phyloP scores from a whole-genome alignment of 441 rosid species.

The Biscutella laevigata region DNA sequence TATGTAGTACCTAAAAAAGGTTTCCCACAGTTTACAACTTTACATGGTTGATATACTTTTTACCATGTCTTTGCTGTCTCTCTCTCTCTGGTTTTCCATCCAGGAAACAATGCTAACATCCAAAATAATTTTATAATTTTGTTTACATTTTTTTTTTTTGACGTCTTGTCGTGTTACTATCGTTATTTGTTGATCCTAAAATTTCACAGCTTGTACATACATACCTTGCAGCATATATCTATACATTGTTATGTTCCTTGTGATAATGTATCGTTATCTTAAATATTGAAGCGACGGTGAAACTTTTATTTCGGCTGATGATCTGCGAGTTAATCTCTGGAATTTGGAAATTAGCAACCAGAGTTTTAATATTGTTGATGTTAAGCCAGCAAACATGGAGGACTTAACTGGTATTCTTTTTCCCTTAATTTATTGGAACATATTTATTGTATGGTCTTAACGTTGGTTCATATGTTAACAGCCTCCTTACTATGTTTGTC shows the following conservation, averaged over 20 bases:
- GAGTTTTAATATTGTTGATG: conserved; percentile 94
- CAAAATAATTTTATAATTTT: neutral
- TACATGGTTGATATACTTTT: too few species aligned
- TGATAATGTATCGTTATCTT: neutral
- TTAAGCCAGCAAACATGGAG: conserved; percentile 98
- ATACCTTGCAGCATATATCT: too few species aligned
- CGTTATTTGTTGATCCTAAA: too few species aligned
- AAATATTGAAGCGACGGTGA: conserved; percentile 68
- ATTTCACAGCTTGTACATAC: too few species aligned
- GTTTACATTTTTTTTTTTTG: neutral
- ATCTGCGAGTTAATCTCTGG: conserved; percentile 96
- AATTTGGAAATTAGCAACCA: conserved; percentile 97
- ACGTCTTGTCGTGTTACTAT: neutral
- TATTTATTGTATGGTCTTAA: neutral
- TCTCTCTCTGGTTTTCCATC: conserved; percentile 10
- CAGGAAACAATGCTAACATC: neutral
- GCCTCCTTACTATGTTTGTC: neutral
- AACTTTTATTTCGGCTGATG: conserved; percentile 97
- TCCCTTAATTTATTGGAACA: neutral
- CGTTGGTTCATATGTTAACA: neutral
- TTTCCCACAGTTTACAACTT: too few species aligned
- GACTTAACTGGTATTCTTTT: conserved; percentile 74
- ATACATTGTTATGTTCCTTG: neutral
- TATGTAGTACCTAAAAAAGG: too few species aligned
- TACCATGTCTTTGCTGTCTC: too few species aligned